Percentiles rank a stretch among this genome's conserved stretches.
Conservation (phyloP, 768 basidiomycete genomes). For the Phylloporus sp. region DNA sequence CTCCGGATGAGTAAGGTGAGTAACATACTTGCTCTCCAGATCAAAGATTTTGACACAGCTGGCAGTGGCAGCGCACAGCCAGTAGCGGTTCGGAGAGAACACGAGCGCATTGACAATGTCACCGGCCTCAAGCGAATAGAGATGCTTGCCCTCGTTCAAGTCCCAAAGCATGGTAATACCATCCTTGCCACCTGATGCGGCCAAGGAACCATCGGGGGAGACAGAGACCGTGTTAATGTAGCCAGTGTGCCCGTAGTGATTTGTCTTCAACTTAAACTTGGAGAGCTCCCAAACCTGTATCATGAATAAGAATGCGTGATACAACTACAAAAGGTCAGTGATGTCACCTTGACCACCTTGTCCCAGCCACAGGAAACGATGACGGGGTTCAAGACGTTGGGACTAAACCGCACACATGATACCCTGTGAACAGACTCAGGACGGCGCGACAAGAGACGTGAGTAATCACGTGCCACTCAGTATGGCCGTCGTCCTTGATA, state of each 20-base stretch:
- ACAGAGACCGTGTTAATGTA: constrained; percentile 99
- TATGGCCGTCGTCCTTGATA: constrained; percentile 98
- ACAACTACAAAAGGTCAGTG: constrained; percentile 1
- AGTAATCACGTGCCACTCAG: constrained; percentile 66
- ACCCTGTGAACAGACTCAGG: constrained; percentile 53
- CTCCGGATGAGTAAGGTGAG: neutral
- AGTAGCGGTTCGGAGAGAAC: constrained; percentile 99
- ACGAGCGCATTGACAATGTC: constrained; percentile 98
- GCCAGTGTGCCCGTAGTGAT: constrained; percentile 99
- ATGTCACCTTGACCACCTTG: constrained; percentile 96
- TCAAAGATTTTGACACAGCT: constrained; percentile 99
- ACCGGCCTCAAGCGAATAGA: constrained; percentile 98
- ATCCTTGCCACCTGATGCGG: constrained; percentile 98
- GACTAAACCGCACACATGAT: constrained; percentile 98
- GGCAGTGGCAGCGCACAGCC: constrained; percentile 97
- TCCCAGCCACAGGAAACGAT: constrained; percentile 99
- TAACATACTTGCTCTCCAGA: constrained; percentile 93
- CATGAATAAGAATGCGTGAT: constrained; percentile 22
- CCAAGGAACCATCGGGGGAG: constrained; percentile 97
- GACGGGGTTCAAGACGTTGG: constrained; percentile 94
- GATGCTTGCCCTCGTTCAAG: constrained; percentile 99
- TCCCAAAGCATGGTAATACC: constrained; percentile 99
- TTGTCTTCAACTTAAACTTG: constrained; percentile 99
- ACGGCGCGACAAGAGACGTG: neutral
- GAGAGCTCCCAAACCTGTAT: constrained; percentile 98